Evolutionary conservation across 2,329 filamentous ascomycete species (phyloP), one percentile per base, ranked within the genome.

Genomic region (Aspergillus sp.): DNA sequence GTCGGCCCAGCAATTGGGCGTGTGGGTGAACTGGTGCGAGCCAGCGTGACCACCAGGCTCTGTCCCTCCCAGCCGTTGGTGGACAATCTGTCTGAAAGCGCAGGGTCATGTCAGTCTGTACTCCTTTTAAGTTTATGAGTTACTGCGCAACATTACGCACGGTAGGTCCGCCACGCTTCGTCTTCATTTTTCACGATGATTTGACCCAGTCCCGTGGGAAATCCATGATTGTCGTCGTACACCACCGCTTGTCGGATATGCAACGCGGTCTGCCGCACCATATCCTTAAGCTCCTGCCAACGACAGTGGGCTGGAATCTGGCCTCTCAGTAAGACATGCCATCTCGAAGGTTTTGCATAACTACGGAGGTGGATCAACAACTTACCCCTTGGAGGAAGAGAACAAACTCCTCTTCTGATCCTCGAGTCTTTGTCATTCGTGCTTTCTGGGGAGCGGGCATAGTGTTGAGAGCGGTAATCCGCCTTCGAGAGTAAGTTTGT

Each of bases 161-260:
- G 73, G 58, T 77, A 79, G 36, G 77, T 78, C 22, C 75, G 67
- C 77, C 76, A 78, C 22, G 77, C 77, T 56, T 78, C 76, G 18
- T 78, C 77, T 63, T 78, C 75, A 50, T 78, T 77, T 36, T 79
- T 79, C 29, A 79, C 71, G 36, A 79, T 79, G 52, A 78, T 79
- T 63, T 79, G 77, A 2, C 77, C 77, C 2, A 79, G 62, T 14
- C 77, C 77, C 1, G 76, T 78, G 20, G 77, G 75, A 55, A 76
- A 73, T 4, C 77, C 77, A 59, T 77, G 71, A 47, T 68, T 71
- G 56, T 78, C 77, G 65, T 79, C 77, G 55, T 78, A 78, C 20
- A 79, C 77, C 18, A 78, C 77, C 0, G 77, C 77, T 59, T 79
- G 76, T 36, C 76, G 75, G 56, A 79, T 78, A 62, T 79, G 77